Percentiles rank a stretch among this genome's conserved stretches.
Conservation (phyloP, 768 basidiomycete species). For the Flagelloscypha sp. region DNA sequence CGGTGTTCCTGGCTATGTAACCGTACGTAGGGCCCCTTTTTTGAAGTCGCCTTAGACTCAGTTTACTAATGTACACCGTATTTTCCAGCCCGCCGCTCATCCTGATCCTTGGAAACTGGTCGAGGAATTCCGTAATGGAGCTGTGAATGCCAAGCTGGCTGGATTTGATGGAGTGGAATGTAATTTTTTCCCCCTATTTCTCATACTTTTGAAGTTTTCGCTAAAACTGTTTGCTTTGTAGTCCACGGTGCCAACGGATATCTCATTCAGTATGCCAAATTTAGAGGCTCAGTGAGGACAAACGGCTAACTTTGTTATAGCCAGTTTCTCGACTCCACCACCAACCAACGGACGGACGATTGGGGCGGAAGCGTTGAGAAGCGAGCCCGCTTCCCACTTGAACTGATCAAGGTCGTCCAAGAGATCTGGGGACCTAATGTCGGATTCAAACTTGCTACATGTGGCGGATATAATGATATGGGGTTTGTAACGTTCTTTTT, state of each 20-base stretch:
- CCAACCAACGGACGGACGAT: constrained; percentile 31
- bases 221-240: not conserved
- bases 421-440: constrained; percentile 24
- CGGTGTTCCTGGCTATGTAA: constrained; percentile 30
- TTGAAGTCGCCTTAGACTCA: too few relatives aligned
- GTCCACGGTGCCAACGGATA: constrained; percentile 19
- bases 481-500: constrained; percentile 5
- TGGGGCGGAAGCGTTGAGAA: constrained; percentile 38
- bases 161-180: constrained; percentile 29
- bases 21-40: constrained; percentile 29
- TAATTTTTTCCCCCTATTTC: constrained; percentile 2
- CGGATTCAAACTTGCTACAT: constrained; percentile 23
- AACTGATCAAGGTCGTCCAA: constrained; percentile 25
- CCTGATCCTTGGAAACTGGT: constrained; percentile 20
- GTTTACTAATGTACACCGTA: not conserved
- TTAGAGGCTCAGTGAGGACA: too few relatives aligned
- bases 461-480: constrained; percentile 23
- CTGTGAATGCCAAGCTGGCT: constrained; percentile 22
- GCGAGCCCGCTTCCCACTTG: constrained; percentile 30
- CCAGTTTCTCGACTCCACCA: constrained; percentile 26
- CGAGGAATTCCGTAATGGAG: constrained; percentile 18
- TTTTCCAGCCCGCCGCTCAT: constrained; percentile 10
- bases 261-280: too few relatives aligned
- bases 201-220: not conserved
- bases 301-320: too few relatives aligned